A percentile compares a stretch with the other conserved stretches of the same genome.
phyloP scores from a whole-genome alignment of 2,329 filamentous ascomycete genomes.

The Paradendryphiella salina region DNA sequence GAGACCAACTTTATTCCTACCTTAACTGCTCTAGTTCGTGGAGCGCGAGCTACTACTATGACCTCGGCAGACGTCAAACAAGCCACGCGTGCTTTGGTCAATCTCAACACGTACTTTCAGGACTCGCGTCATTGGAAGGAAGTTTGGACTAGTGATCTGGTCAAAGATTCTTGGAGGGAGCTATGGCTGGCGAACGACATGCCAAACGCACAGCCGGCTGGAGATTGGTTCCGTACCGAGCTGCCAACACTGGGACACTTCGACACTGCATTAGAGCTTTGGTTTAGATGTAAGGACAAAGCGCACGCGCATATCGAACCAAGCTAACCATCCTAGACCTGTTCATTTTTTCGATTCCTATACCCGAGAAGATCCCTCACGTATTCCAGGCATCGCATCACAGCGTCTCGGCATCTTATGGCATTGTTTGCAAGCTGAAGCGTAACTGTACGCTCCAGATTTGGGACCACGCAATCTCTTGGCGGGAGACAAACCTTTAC shows the following conservation, averaged over 20 bases:
- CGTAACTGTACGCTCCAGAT: conserved; percentile 63
- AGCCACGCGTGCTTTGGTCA: conserved; percentile 48
- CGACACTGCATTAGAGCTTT: conserved; percentile 52
- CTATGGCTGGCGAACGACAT: conserved; percentile 53
- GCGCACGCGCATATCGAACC: neutral
- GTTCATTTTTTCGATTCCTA: conserved; percentile 61
- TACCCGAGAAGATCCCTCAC: conserved; percentile 60
- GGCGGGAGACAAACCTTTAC: conserved; percentile 57
- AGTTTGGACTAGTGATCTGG: conserved; percentile 53
- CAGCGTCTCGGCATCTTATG: conserved; percentile 63
- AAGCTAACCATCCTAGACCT: conserved; percentile 41
- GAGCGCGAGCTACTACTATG: conserved; percentile 46
- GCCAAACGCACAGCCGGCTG: conserved; percentile 48
- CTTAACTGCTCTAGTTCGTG: conserved; percentile 47
- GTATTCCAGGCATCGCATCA: conserved; percentile 67
- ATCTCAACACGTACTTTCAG: conserved; percentile 53
- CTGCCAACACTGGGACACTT: conserved; percentile 52
- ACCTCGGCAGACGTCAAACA: conserved; percentile 47
- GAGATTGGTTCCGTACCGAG: conserved; percentile 53
- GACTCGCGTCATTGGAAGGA: conserved; percentile 52
- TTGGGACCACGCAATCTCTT: conserved; percentile 66
- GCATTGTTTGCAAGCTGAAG: conserved; percentile 65
- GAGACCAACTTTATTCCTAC: conserved; percentile 48
- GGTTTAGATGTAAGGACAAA: conserved; percentile 48
- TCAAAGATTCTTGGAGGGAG: conserved; percentile 53